Percentiles rank a stretch among this genome's conserved stretches.
These are phyloP conservation scores for Arxiozyma telluris DNA, from an alignment of 1,139 yeast species.

Conservation along the genomic window DNA sequence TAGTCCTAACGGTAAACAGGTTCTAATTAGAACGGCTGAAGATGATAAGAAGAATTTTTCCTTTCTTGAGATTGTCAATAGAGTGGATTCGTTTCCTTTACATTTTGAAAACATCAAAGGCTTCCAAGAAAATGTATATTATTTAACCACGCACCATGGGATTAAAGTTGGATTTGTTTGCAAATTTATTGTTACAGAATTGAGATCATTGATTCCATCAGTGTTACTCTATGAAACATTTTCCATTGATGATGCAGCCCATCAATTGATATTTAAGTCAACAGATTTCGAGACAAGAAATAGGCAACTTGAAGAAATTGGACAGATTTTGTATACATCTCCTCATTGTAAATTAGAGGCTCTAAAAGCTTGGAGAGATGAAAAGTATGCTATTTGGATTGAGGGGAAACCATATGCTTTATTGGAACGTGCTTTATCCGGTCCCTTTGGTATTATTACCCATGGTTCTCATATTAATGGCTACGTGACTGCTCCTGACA, in stretches of 20 bases:
- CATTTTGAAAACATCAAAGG: conserved; percentile 13
- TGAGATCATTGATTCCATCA: conserved; percentile 10
- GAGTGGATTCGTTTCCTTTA: conserved; percentile 25
- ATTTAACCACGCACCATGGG: conserved; percentile 20
- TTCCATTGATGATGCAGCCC: conserved; percentile 7
- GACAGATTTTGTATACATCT: conserved; percentile 10
- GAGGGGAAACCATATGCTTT: conserved; percentile 53
- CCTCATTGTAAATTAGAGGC: conserved; percentile 17
- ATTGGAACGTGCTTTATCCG: conserved; percentile 75
- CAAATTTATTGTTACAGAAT: conserved; percentile 18
- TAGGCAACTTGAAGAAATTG: conserved; percentile 17
- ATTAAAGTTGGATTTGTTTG: conserved; percentile 24
- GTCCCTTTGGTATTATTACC: conserved; percentile 74
- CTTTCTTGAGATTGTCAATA: conserved; percentile 20
- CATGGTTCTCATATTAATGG: conserved; percentile 89
- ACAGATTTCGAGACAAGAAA: conserved; percentile 19
- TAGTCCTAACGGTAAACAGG: conserved; percentile 13
- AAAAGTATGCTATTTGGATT: conserved; percentile 63
- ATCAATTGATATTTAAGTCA: conserved; percentile 13
- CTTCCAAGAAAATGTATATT: conserved; percentile 20
- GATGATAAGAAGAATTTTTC: conserved; percentile 20
- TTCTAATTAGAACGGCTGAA: conserved; percentile 19
- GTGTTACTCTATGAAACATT: conserved; percentile 13
- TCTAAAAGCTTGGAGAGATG: conserved; percentile 79
- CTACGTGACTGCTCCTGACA: conserved; percentile 41